These are phyloP conservation scores for Neurospora terricola DNA, from an alignment of 495 filamentous ascomycete species.

Conservation along the genomic window DNA sequence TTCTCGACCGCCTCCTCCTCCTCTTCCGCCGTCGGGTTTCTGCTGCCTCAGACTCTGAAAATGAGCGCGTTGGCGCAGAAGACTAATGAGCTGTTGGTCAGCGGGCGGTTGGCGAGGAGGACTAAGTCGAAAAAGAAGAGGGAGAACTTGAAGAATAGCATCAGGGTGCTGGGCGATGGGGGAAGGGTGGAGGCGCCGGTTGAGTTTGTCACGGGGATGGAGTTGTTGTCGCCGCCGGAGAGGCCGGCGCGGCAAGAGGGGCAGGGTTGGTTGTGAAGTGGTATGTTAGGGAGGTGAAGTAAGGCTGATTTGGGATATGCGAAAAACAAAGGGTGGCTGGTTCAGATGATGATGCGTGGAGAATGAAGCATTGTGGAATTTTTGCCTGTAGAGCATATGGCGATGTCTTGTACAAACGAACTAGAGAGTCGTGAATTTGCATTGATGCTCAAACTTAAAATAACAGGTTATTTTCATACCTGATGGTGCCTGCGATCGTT, in stretches of 20 bases:
- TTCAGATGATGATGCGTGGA: not conserved
- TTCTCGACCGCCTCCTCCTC: not conserved
- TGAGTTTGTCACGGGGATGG: not conserved
- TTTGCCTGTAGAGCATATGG: not conserved
- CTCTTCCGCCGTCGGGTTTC: not conserved
- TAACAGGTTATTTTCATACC: not conserved
- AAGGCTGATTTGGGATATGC: too few species aligned
- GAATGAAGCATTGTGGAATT: not conserved
- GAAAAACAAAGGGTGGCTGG: not conserved
- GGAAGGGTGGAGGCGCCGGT: not conserved
- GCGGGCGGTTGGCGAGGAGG: not conserved
- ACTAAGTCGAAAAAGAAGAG: slow-evolving; percentile 5
- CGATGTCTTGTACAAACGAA: not conserved
- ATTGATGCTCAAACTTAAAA: not conserved
- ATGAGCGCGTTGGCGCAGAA: not conserved
- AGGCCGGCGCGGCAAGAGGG: not conserved
- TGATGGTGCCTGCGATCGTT: not conserved
- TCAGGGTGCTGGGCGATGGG: slow-evolving; percentile 3
- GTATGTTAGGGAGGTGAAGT: too few species aligned
- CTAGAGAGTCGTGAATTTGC: not conserved
- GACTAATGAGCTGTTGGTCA: not conserved
- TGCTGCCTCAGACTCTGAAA: not conserved
- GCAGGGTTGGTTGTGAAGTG: not conserved
- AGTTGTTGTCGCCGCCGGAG: not conserved
- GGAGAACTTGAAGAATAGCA: slow-evolving; percentile 11